Base-by-base conservation (phyloP, 371 early-diverging fungal genomes). In the Conidiobolus incongruus region DNA sequence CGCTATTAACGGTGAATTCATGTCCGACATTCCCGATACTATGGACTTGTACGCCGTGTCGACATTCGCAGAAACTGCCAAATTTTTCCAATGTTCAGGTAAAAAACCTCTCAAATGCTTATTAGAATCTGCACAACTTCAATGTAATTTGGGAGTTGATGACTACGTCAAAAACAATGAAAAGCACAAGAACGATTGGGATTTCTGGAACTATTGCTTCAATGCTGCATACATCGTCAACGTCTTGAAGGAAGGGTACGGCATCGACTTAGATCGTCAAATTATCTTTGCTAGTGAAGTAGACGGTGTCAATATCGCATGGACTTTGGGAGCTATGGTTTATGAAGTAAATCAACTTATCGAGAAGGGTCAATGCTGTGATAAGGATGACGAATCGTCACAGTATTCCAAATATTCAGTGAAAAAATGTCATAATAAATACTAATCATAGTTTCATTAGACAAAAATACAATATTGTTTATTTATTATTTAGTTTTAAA, bases 1-100 rank as follows among this genome's bases (percentile, higher is more conserved):
- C 19, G 46, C 46, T 16, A 37, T 46, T n/a, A 46, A 46, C 30
- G 46, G 46, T 6, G 38, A 38, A 5, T 38, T 38, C 17, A 38
- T 38, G 31, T 38, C 46, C 22, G n/a, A 21, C n/a, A 38, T 46
- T 16, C 46, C 46, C 5, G 46, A 46, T 6, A 20, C 11, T 28
- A 46, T 46, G 46, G 30, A 36, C 6, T 15, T 46, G 28, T 21
- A 31, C 15, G 46, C 35, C 13, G 17, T 19, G 5, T 5, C 16
- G 5, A 35, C 16, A 5, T 35, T 15, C 17, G 13, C 13, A 15
- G 5, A 35, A 15, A 35, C 35, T 13, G 35, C 35, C 15, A 35
- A 35, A 13, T 5, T n/a, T 13, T 35, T 35, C 35, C 5, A 13
- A 8, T 35, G 35, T n/a, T 5, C 4, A 5, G 35, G 35, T 7